Evolutionary conservation across 352 stramenopile genomes (phyloP), one percentile per base, ranked within the genome.

Genomic region (Phytophthora constricta): DNA sequence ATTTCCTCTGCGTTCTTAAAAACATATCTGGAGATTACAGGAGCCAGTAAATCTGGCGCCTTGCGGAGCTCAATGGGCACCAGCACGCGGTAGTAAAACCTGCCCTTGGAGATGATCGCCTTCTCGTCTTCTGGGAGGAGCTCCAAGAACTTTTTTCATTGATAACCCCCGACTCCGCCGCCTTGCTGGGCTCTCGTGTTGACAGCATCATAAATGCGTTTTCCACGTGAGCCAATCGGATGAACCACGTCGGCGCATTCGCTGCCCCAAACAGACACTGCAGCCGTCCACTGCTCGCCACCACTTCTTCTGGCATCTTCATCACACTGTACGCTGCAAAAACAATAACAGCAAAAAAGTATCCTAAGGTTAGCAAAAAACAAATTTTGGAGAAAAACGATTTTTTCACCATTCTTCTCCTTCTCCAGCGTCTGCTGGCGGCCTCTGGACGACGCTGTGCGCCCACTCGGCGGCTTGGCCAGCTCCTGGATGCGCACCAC

Each of bases 1-100:
- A 95, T 92, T 60, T 95, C 87, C 60, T 91, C 83, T 14, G 84
- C 84, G 50, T 92, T 91, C 63, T 93, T 93, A 49, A 90, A 89
- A 27, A 90, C 50, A 45, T 89, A 76, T 16, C 78, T 60, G 0
- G 85, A 87, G 46, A 91, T 87, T 27, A 92, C 81, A 0, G 84
- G 80, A 17, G 87, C 80, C 17, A 95, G 58, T n/a, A 91, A 65
- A 68, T 95, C 87, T 0, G 87, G 87, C 7, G 78, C 82, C 27
- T 82, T 87, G 2, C 83, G 72, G 22, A 93, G 65, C 54, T 95
- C 84, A 45, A 95, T 89, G 9, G 87, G 84, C 25, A 95, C 87
- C 9, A 95, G 59, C 48, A 93, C 85, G 33, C 84, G 81, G 58
- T 86, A 93, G 64, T 93, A 92, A 46, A 90, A 86, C 9, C 79